Evolutionary conservation across 495 filamentous ascomycete genomes (phyloP), one percentile per base, ranked within the genome.

Genomic region (Sporormia fimetaria): DNA sequence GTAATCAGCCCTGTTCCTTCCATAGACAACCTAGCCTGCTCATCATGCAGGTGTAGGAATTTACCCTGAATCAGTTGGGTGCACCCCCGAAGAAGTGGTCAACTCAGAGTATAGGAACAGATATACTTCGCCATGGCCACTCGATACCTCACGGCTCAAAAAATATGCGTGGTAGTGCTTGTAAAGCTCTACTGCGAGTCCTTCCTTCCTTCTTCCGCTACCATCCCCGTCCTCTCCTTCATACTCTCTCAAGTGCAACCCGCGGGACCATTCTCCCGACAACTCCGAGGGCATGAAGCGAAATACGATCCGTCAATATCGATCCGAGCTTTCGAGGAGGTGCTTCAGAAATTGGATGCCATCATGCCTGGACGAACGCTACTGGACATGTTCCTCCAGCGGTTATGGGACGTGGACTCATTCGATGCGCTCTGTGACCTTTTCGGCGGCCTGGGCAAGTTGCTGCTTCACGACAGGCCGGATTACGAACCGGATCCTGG

Each of bases 201-300:
- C 5, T 64, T 71, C 1, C 76, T 93, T 20, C 83, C 84, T n/a
- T 81, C 74, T 37, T 63, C 71, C 26, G 77, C 81, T 9, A 79
- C 79, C 21, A 68, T 88, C n/a, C 73, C 81, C n/a, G 71, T 96
- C 10, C 69, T 98, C 10, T 82, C 80, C 24, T 94, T 94, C 63
- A 65, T 96, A 33, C 67, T 83, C 33, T 79, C 79, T 31, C 76
- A 87, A 46, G 51, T 92, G 21, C 70, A 83, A 37, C 67, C 76
- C 38, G 42, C 52, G 47, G 57, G 62, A 32, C 33, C 42, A 30
- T 30, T 40, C 56, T 46, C 61, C 60, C 51, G 34, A 61, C 57
- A 47, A 61, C 55, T 56, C 4, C 40, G 26, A 12, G 24, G 11
- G n/a, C 31, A 35, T 15, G 15, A 7, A 2, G 24, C 22, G 3